Evolutionary conservation across 73 alveolate species (phyloP).

Genomic region (Paramecium primaurelia): DNA sequence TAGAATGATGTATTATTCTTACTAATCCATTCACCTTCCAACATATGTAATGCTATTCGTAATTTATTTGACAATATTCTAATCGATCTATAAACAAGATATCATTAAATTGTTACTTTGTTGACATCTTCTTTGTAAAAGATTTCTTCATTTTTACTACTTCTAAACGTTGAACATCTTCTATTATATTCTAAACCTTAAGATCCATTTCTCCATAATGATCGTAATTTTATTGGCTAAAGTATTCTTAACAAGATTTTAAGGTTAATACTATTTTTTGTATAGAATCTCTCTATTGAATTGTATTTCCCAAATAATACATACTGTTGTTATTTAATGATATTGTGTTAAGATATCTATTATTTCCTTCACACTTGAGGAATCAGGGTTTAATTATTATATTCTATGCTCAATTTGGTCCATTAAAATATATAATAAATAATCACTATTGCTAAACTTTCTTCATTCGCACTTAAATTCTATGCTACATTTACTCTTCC

Average conservation of each 20-base stretch:
- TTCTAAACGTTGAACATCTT: background rate
- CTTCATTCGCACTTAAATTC: background rate
- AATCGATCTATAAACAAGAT: background rate
- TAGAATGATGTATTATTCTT: background rate
- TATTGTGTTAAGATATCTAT: background rate
- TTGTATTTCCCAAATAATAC: slow-evolving; percentile 27
- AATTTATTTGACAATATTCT: background rate
- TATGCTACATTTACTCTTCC: background rate
- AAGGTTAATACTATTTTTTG: slow-evolving; percentile 9
- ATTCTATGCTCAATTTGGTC: slow-evolving; percentile 20
- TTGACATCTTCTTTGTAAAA: background rate
- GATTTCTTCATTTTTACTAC: background rate
- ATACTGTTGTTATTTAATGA: slow-evolving; percentile 11
- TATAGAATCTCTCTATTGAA: slow-evolving; percentile 26
- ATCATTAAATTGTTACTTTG: background rate
- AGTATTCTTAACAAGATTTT: slow-evolving; percentile 29
- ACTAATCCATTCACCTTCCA: background rate
- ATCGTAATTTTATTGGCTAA: background rate
- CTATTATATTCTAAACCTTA: background rate
- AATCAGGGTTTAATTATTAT: background rate
- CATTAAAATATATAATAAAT: background rate
- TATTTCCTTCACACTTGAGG: background rate
- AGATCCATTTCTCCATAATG: background rate
- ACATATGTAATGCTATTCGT: background rate
- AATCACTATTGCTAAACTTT: background rate